Conservation (phyloP, 768 basidiomycete species). For the Russula dissimulans region DNA sequence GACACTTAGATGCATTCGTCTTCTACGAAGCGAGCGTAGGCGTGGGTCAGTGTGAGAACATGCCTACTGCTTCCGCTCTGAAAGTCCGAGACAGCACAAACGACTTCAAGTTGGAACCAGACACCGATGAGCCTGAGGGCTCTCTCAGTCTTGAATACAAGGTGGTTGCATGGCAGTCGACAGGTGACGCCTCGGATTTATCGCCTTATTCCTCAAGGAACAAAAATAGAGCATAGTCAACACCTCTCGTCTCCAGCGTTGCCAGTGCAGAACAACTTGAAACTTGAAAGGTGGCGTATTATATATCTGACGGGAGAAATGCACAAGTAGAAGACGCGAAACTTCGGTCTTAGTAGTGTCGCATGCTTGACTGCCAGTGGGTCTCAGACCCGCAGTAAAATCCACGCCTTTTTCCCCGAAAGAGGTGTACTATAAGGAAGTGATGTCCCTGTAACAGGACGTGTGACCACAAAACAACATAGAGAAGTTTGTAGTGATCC, state of each 20-base stretch:
- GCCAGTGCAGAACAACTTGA: too few species aligned
- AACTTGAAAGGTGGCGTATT: conserved; percentile 61
- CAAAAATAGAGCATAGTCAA: conserved; percentile 69
- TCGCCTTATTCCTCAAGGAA: conserved; percentile 83
- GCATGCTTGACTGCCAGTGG: conserved; percentile 38
- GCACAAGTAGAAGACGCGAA: conserved; percentile 75
- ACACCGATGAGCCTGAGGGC: conserved; percentile 55
- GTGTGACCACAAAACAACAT: conserved; percentile 65
- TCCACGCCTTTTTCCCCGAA: conserved; percentile 92
- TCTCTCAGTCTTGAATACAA: conserved; percentile 81
- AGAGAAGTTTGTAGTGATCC: conserved; percentile 75
- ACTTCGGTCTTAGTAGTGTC: conserved; percentile 86
- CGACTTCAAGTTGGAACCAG: conserved; percentile 65
- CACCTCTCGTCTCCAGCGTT: conserved; percentile 70
- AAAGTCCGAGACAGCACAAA: conserved; percentile 71
- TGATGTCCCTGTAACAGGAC: background rate
- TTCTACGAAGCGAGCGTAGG: conserved; percentile 40
- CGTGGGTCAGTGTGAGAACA: conserved; percentile 34
- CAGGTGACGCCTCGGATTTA: conserved; percentile 73
- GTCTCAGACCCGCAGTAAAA: conserved; percentile 65
- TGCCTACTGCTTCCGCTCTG: conserved; percentile 70
- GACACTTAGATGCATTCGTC: conserved; percentile 88
- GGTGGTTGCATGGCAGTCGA: conserved; percentile 80
- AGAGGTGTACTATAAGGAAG: background rate
- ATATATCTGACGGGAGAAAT: conserved; percentile 89